Evolutionary conservation across 345 rosid genomes (phyloP).

Genomic region (Chamaenerion angustifolium): DNA sequence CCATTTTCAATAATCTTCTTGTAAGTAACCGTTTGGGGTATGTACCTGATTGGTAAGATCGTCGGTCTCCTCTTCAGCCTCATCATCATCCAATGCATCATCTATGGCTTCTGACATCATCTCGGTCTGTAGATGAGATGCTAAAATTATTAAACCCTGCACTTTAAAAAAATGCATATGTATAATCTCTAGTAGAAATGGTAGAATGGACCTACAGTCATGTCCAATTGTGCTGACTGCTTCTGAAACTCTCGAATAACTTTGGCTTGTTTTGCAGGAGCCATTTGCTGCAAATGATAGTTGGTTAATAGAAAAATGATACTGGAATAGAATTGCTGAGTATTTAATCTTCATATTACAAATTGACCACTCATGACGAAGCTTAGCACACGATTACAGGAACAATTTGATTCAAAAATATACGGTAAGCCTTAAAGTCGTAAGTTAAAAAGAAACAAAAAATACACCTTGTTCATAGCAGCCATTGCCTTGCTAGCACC

Average conservation of each 20-base stretch:
- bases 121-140: slow-evolving; percentile 49
- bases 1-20: neutral
- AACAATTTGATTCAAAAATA: neutral
- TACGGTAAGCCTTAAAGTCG: neutral
- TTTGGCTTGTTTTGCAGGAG: slow-evolving; percentile 75
- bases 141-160: slow-evolving; percentile 9
- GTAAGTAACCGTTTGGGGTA: neutral
- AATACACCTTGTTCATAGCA: slow-evolving; percentile 72
- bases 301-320: neutral
- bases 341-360: neutral
- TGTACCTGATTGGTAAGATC: slow-evolving; percentile 84
- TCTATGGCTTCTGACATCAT: slow-evolving; percentile 95
- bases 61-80: slow-evolving; percentile 92
- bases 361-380: neutral
- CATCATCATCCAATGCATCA: slow-evolving; percentile 76
- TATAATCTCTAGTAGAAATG: slow-evolving; percentile 2
- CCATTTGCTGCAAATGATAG: slow-evolving; percentile 64
- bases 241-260: slow-evolving; percentile 72
- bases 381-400: too few species aligned
- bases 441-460: neutral
- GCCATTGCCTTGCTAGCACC: slow-evolving; percentile 89
- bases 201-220: slow-evolving; percentile 57
- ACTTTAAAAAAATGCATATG: neutral
- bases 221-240: slow-evolving; percentile 93
- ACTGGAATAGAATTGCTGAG: neutral